Evolutionary conservation across 2,329 filamentous ascomycete species (phyloP), one percentile per base, ranked within the genome.

Genomic region (Aspergillus caelatus): DNA sequence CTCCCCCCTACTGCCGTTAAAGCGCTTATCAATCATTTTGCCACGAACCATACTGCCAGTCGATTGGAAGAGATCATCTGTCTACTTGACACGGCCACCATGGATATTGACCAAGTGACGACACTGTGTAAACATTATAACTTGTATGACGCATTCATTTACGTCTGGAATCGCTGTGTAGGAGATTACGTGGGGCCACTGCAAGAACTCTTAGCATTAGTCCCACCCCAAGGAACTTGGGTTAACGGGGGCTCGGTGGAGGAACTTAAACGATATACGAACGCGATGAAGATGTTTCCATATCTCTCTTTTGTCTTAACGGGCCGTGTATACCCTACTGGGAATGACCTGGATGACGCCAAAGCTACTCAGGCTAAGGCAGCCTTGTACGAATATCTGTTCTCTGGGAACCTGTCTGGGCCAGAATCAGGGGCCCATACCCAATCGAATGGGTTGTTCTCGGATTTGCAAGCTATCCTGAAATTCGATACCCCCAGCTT

Each of bases 31-130:
- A 86, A 86, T 11, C 88, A 96, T 75, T 98, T 91, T 75, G 90
- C 93, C 21, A 84, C 84, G 45, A 90, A 88, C 65, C 92, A 91
- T 54, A 88, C 91, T 71, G 90, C 94, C 69, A 86, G 86, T 65
- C 88, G 90, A 12, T 83, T 99, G 9, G 96, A 99, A 79, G 94
- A 98, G 78, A 91, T 98, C 77, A 91, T 99, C 36, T 98, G 94
- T 75, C 90, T 94, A 67, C 90, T 99, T 80, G 91, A 97, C 71
- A 96, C 94, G 1, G 83, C 87, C 16, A 97, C 93, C 0, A 89
- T 99, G 74, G 96, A 99, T 75, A 89, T 99, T 69, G 94, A 99
- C 75, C 92, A 98, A 77, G 88, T 96, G 62, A 97, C 94, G 0
- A 86, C 86, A 14, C 83, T 99, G 28, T 99, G 95, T 84, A 96